A percentile compares a stretch with the other conserved stretches of the same genome.
phyloP scores from a whole-genome alignment of 768 basidiomycete genomes.

The Leccinum variicolor region DNA sequence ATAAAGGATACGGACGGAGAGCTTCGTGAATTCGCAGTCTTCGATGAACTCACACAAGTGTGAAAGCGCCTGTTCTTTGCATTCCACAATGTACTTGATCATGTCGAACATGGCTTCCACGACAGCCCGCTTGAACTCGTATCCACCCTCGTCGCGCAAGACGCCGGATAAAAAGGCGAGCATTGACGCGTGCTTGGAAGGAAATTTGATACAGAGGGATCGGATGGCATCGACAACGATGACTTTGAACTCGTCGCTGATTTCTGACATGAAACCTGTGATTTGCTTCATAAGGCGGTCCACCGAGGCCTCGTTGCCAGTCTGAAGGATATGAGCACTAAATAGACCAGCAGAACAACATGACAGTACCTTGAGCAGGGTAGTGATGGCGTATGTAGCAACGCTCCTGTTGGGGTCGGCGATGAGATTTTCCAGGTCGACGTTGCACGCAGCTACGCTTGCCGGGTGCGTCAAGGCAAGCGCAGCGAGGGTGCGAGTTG shows the following conservation, averaged over 20 bases:
- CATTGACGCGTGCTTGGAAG: constrained; percentile 95
- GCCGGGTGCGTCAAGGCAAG: constrained; percentile 84
- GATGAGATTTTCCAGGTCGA: constrained; percentile 95
- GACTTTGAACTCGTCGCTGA: constrained; percentile 99
- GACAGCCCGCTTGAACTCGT: constrained; percentile 98
- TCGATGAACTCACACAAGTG: constrained; percentile 99
- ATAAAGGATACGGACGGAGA: constrained; percentile 95
- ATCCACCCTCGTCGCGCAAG: constrained; percentile 96
- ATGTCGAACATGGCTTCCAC: constrained; percentile 99
- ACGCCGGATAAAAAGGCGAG: constrained; percentile 96
- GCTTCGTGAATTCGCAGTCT: constrained; percentile 99
- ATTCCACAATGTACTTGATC: constrained; percentile 96
- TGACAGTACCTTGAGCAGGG: constrained; percentile 78
- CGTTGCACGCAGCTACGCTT: constrained; percentile 88
- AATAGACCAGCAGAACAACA: neutral
- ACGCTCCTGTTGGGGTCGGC: constrained; percentile 94
- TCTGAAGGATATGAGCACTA: constrained; percentile 46
- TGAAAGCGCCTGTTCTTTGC: constrained; percentile 95
- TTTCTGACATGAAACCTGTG: constrained; percentile 97
- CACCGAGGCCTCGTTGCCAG: constrained; percentile 97
- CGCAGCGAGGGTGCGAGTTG: constrained; percentile 89
- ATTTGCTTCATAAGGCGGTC: constrained; percentile 99
- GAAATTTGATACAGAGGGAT: constrained; percentile 98
- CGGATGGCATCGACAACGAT: constrained; percentile 99
- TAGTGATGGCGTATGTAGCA: constrained; percentile 98